Evolutionary conservation across 257 asterid species (phyloP).

Genomic region (Galeopsis tetrahit): DNA sequence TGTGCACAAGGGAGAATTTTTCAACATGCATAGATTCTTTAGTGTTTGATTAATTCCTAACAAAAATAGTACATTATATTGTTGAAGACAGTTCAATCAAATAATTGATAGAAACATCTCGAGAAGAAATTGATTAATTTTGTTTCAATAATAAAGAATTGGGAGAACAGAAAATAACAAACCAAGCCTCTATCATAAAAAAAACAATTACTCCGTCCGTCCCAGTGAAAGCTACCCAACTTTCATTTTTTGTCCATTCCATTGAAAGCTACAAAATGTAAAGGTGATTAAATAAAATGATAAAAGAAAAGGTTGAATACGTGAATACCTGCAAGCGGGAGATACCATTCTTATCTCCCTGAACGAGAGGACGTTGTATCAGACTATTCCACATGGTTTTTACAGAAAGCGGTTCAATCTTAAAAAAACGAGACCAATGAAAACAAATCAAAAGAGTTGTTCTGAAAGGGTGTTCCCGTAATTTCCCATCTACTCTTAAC

Average conservation of each 20-base stretch:
- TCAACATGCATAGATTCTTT: too few relatives aligned
- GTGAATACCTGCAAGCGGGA: slow-evolving; percentile 69
- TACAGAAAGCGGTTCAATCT: slow-evolving; percentile 77
- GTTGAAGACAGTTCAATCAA: background rate
- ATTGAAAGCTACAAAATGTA: slow-evolving; percentile 15
- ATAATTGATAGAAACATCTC: background rate
- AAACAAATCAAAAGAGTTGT: slow-evolving; percentile 69
- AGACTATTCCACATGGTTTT: slow-evolving; percentile 69
- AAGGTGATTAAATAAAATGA: background rate
- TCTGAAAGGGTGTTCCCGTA: slow-evolving; percentile 84
- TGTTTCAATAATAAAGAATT: too few relatives aligned
- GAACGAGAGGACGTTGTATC: slow-evolving; percentile 77
- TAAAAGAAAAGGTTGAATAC: slow-evolving; percentile 3
- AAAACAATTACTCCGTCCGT: background rate
- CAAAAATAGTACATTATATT: too few relatives aligned
- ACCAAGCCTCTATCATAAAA: background rate
- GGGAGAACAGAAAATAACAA: too few relatives aligned
- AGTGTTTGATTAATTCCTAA: too few relatives aligned
- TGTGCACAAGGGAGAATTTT: too few relatives aligned
- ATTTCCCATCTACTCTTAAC: slow-evolving; percentile 83
- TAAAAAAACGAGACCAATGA: slow-evolving; percentile 74
- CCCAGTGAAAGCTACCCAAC: too few relatives aligned
- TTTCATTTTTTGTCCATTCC: too few relatives aligned
- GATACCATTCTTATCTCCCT: slow-evolving; percentile 74
- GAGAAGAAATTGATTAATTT: background rate